Conservation (phyloP, 805 yeast genomes). For the Teunomyces cretensis region DNA sequence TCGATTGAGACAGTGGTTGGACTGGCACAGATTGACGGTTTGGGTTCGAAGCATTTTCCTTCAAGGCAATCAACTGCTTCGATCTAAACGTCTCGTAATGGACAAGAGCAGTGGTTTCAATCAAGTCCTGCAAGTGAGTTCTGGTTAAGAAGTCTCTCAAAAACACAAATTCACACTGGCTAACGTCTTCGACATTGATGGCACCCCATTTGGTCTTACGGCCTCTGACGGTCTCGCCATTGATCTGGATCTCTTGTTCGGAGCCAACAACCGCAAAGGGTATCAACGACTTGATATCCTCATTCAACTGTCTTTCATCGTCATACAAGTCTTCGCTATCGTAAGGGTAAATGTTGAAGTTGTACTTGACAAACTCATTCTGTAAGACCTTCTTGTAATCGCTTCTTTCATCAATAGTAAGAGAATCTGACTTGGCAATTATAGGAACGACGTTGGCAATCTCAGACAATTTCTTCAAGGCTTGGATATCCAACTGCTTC, state of each 20-base stretch:
- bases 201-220: conserved; percentile 94
- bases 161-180: conserved; percentile 93
- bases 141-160: conserved; percentile 92
- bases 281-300: conserved; percentile 67
- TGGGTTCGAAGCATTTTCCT: conserved; percentile 74
- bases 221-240: conserved; percentile 82
- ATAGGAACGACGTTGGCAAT: conserved; percentile 93
- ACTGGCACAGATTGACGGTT: conserved; percentile 33
- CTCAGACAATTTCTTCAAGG: conserved; percentile 80
- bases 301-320: conserved; percentile 71
- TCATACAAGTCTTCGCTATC: conserved; percentile 67
- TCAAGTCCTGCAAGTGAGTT: conserved; percentile 93
- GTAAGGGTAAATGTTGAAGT: conserved; percentile 80
- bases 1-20: conserved; percentile 10
- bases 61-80: conserved; percentile 88
- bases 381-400: conserved; percentile 75
- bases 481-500: conserved; percentile 76
- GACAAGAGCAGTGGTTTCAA: conserved; percentile 82
- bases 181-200: conserved; percentile 88
- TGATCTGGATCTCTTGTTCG: conserved; percentile 69
- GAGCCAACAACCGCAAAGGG: conserved; percentile 97
- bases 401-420: conserved; percentile 82
- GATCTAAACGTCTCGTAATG: conserved; percentile 94
- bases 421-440: conserved; percentile 89
- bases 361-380: conserved; percentile 69